Evolutionary conservation across 768 basidiomycete species (phyloP), one percentile per base, ranked within the genome.

Genomic region (Amanita inopinata): DNA sequence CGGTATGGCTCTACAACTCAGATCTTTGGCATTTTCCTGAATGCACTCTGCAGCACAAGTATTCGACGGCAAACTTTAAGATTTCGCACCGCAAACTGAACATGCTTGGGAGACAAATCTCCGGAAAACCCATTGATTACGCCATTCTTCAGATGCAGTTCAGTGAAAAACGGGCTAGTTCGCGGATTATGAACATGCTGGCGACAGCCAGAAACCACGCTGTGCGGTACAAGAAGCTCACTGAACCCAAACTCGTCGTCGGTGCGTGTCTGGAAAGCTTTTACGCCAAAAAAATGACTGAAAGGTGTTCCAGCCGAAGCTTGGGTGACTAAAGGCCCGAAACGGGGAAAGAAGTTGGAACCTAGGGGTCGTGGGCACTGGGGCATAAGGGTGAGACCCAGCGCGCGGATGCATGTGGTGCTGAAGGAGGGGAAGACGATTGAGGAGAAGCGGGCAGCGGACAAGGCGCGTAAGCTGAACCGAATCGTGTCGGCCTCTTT

Each of bases 91-190:
- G 93, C 43, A 99, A 97, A 60, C 69, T 99, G 44, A 93, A 94
- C 61, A 76, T 80, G 67, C 71, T 99, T 31, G 83, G 80, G 6
- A 72, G 78, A 22, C 89, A 96, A 59, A 85, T 99, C 49, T 73
- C 87, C 2, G 85, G 88, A 14, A 83, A 90, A 53, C 92, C 93
- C 12, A 83, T 97, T 46, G 93, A 97, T 64, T 78, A 83, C 51
- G 94, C 94, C 25, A 94, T 99, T 57, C 67, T 97, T 45, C 94
- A 99, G 54, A 93, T 98, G 88, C 76, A 85, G 58, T 97, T 96
- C 61, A 89, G 85, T 49, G 84, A 93, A 60, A 99, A 99, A 64
- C 75, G 89, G 17, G 89, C 85, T 10, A 82, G 88, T 49, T 72
- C 68, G 35, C 80, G 89, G 47, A 78, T 99, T 46, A 81, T 89